A percentile compares a stretch with the other conserved stretches of the same genome.
These are phyloP conservation scores for Urtica urens DNA, from an alignment of 306 rosid genomes.

Conservation along the genomic window DNA sequence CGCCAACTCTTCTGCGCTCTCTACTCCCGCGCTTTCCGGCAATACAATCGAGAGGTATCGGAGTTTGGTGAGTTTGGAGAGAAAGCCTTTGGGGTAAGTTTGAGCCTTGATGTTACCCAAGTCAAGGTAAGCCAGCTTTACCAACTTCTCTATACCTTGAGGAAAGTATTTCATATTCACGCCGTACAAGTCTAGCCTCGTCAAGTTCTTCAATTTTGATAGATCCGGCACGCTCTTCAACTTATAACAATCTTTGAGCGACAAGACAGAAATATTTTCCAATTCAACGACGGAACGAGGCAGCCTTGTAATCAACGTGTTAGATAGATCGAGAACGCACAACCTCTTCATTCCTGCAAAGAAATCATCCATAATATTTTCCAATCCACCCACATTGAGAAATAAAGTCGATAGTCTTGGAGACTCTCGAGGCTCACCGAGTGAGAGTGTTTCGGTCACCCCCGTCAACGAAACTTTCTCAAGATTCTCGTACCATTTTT, in stretches of 20 bases:
- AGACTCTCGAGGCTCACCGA: background rate
- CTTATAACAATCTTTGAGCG: conserved; percentile 4
- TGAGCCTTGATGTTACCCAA: background rate
- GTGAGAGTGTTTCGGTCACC: background rate
- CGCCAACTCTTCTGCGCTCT: conserved; percentile 10
- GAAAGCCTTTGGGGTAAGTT: conserved; percentile 1
- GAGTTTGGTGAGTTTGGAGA: conserved; percentile 6
- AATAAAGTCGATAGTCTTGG: conserved; percentile 8
- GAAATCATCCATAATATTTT: conserved; percentile 1
- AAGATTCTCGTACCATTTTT: background rate
- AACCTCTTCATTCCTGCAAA: conserved; percentile 9
- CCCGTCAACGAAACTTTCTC: background rate
- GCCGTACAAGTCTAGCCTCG: conserved; percentile 7
- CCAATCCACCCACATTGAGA: background rate
- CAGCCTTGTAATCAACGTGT: background rate
- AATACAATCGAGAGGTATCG: conserved; percentile 7
- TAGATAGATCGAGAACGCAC: conserved; percentile 8
- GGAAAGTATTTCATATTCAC: conserved; percentile 8
- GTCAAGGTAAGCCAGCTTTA: conserved; percentile 9
- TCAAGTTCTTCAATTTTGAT: conserved; percentile 5
- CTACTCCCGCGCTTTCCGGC: background rate
- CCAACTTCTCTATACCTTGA: conserved; percentile 6
- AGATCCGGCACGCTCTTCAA: conserved; percentile 9
- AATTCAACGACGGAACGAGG: conserved; percentile 3
- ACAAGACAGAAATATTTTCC: conserved; percentile 9